phyloP scores from a whole-genome alignment of 2,329 filamentous ascomycete genomes.

The Pseudogymnoascus sp. region DNA sequence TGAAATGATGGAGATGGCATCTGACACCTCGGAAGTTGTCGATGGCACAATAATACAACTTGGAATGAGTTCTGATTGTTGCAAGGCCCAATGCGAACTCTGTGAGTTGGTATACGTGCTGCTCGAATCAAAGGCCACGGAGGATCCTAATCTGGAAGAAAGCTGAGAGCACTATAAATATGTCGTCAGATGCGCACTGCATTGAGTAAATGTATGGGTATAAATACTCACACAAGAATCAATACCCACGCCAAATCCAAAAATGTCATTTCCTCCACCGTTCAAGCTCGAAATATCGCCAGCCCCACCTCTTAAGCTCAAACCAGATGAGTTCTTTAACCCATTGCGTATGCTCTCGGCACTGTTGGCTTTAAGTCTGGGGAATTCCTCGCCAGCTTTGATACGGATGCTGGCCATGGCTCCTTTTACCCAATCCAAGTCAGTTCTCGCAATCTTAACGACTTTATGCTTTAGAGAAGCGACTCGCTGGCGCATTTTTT shows the following conservation, averaged over 20 bases:
- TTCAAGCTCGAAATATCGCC: background rate
- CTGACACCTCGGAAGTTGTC: slow-evolving; percentile 7
- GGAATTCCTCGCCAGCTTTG: background rate
- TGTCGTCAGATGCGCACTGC: background rate
- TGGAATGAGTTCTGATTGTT: background rate
- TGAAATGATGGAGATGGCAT: slow-evolving; percentile 18
- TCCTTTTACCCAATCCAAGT: background rate
- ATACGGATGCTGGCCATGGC: background rate
- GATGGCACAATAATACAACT: slow-evolving; percentile 9
- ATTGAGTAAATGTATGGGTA: background rate
- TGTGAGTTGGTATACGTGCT: background rate
- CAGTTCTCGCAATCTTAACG: background rate
- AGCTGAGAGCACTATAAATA: background rate
- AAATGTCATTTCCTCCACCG: background rate
- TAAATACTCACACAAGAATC: background rate
- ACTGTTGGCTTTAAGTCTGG: background rate
- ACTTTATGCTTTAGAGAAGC: background rate
- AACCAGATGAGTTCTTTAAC: background rate
- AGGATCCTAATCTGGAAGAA: background rate
- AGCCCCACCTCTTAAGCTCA: background rate
- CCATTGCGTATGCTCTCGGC: background rate
- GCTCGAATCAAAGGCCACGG: background rate
- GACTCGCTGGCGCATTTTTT: background rate
- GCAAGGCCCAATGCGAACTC: background rate
- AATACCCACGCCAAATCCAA: background rate